Base-by-base conservation (phyloP, 495 filamentous ascomycete species). In the Aspergillus sparsus region DNA sequence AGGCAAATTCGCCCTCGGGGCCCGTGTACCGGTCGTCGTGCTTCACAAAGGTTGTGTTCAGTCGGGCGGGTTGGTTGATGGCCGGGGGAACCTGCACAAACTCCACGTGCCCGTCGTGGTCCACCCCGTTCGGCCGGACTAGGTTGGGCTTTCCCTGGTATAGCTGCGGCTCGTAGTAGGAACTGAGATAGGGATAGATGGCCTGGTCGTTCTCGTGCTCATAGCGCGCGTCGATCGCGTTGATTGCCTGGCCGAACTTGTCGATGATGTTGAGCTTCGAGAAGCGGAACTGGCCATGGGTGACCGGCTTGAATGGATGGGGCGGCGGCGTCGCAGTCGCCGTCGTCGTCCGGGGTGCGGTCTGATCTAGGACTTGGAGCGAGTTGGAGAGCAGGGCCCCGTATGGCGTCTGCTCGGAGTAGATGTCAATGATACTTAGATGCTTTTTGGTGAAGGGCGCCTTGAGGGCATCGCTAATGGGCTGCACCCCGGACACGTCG, bases 181-280 rank as follows among this genome's bases (percentile, higher is more conserved):
- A 60, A 27, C 65, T 68, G 6, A 73, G 31, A 55, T 58, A 58
- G 3, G 71, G 71, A 31, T 71, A 68, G 10, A 74, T 45, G 8
- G 64, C n/a, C 16, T 12, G 53, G 66, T 12, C 55, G 63, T 13
- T 31, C 54, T 53, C 51, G 12, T 34, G 47, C 44, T 44, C 52
- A 62, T 37, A 58, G 39, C 59, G 63, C 3, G 76, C 70, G 34
- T 73, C 74, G 5, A 77, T 64, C 5, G 66, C 64, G 13, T 53
- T 51, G 16, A 66, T 61, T 0, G 66, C 68, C 35, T 73, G 70
- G 0, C 82, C 81, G 44, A 83, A 83, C 57, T 82, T 82, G 62
- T 83, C 81, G 32, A 84, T 65, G 49, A 80, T 74, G 59, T 83
- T 83, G n/a, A 85, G 60, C 49, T 66, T 70, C 1, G 66, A 67